Evolutionary conservation across 768 basidiomycete species (phyloP).

Genomic region (Mycena crocata): DNA sequence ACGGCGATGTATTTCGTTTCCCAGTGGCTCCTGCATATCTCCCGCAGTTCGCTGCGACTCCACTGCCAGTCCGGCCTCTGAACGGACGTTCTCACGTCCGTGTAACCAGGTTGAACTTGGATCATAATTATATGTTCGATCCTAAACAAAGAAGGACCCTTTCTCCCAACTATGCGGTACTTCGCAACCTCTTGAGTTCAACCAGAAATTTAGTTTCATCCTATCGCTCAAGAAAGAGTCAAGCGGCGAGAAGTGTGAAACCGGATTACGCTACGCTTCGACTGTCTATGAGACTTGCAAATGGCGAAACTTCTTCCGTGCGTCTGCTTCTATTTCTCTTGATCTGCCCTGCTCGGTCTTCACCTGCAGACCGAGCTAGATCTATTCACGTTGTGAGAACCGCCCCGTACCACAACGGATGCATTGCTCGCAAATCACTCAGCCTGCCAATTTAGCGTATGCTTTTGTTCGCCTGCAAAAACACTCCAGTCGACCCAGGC

Average conservation of each 20-base stretch:
- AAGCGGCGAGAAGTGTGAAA: too few species aligned
- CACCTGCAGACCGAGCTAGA: background rate
- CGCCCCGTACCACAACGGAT: too few species aligned
- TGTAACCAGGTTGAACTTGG: too few species aligned
- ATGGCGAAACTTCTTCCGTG: background rate
- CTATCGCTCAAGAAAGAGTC: too few species aligned
- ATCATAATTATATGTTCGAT: too few species aligned
- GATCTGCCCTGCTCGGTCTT: slow-evolving; percentile 13
- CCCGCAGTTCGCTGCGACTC: slow-evolving; percentile 3
- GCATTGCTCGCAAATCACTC: too few species aligned
- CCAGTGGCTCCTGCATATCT: background rate
- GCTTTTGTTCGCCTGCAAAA: background rate
- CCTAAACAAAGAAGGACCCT: too few species aligned
- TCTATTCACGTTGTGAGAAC: background rate
- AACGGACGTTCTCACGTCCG: background rate
- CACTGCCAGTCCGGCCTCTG: background rate
- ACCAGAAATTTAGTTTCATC: too few species aligned
- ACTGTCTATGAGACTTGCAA: background rate
- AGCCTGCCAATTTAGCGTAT: background rate
- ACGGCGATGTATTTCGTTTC: background rate
- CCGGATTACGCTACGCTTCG: too few species aligned
- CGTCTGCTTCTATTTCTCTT: slow-evolving; percentile 15
- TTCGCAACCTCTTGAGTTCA: too few species aligned
- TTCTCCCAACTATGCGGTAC: too few species aligned
- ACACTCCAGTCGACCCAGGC: background rate